phyloP scores from a whole-genome alignment of 768 basidiomycete species.

The Serendipita sp. region DNA sequence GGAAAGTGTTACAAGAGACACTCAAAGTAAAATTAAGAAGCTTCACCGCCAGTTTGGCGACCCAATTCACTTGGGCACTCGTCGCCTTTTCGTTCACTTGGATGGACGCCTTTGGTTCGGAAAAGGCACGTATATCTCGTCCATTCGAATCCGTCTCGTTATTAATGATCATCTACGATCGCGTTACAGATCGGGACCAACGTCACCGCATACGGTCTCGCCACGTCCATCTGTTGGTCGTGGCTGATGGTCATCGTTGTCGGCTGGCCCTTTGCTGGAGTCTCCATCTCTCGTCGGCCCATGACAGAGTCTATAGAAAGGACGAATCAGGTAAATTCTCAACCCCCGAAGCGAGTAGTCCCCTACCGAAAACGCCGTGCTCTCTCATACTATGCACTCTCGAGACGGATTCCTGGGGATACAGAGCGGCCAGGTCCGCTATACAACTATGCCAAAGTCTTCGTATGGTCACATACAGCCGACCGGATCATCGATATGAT shows the following conservation, averaged over 20 bases:
- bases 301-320: neutral
- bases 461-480: neutral
- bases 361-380: neutral
- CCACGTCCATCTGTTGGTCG: neutral
- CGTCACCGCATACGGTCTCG: neutral
- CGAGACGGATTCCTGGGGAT: neutral
- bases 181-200: neutral
- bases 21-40: neutral
- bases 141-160: neutral
- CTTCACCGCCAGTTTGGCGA: neutral
- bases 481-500: neutral
- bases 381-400: neutral
- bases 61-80: neutral
- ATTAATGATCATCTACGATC: neutral
- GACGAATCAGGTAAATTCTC: neutral
- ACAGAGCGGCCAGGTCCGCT: neutral
- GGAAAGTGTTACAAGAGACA: neutral
- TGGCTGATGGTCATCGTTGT: neutral
- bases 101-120: too few relatives aligned
- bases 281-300: neutral
- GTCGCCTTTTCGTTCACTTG: neutral
- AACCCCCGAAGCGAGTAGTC: neutral
- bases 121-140: too few relatives aligned
- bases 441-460: neutral
- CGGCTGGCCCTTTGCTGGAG: neutral